Base-by-base conservation (phyloP, 2,329 filamentous ascomycete genomes). In the Colletotrichum orchidophilum region DNA sequence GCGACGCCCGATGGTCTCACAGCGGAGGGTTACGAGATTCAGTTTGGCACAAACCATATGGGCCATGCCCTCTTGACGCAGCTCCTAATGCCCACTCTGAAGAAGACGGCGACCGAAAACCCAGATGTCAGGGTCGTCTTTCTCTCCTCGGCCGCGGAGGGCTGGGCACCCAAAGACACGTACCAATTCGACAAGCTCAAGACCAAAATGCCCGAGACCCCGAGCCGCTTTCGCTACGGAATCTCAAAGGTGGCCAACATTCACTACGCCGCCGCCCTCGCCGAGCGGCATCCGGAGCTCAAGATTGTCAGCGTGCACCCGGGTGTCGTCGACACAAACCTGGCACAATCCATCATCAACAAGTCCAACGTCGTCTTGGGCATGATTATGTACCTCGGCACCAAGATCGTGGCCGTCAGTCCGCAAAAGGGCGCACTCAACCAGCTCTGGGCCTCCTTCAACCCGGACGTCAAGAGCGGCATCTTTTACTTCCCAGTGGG, bases 321-420 rank as follows among this genome's bases (percentile, higher is more conserved):
- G 0, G 79, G 78, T n/a, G 68, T 77, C 21, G 77, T 80, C 18
- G 73, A 71, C 12, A 80, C 78, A 12, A 77, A 80, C 52, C 73
- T 80, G 31, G 59, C 42, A 15, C 52, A 46, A 11, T 33, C 58
- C 21, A 33, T 71, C 53, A 53, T 63, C 52, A 98, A 98, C 80
- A 97, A 94, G 89, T 98, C 95, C 49, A 95, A 97, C 91, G 98
- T 98, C 94, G 97, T 98, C 86, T 95, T 98, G 74, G 96, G 96
- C 79, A 98, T 98, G 77, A 96, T 98, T 82, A 95, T 98, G 92
- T 98, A 98, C 83, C 96, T 94, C 88, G 97, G 96, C 84, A 98
- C 75, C 39, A 73, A 73, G 11, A 26, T 68, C 26, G 42, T 39
- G 27, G 65, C 77, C 71, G 71, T 79, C 66, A 75, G 76, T 7